Evolutionary conservation across 2,329 filamentous ascomycete genomes (phyloP).

Genomic region (Phialocephala subalpina): DNA sequence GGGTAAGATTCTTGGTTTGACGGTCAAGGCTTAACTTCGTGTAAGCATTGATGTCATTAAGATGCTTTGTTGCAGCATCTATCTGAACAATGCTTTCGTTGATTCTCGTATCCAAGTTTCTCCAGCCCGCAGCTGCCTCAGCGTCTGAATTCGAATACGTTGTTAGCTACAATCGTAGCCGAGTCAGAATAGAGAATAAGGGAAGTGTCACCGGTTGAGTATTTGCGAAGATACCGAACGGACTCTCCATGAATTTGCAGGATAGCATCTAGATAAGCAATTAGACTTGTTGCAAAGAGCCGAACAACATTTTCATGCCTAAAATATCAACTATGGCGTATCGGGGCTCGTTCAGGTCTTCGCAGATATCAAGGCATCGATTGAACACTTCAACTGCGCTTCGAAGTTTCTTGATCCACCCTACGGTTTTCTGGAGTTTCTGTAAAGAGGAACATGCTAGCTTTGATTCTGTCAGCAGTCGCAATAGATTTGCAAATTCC

Average conservation of each 20-base stretch:
- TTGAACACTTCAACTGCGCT: slow-evolving; percentile 29
- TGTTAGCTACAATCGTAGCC: background rate
- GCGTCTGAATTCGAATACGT: slow-evolving; percentile 21
- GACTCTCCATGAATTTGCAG: slow-evolving; percentile 6
- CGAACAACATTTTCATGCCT: slow-evolving; percentile 11
- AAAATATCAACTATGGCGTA: slow-evolving; percentile 23
- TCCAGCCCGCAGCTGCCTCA: slow-evolving; percentile 15
- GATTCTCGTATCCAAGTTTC: slow-evolving; percentile 18
- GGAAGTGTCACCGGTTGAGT: slow-evolving; percentile 4
- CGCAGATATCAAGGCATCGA: slow-evolving; percentile 27
- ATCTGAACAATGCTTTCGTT: slow-evolving; percentile 21
- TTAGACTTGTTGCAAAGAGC: background rate
- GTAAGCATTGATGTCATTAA: slow-evolving; percentile 32
- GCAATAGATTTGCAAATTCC: background rate
- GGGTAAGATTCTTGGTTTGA: slow-evolving; percentile 21
- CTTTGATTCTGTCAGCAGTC: slow-evolving; percentile 3
- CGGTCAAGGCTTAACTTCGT: slow-evolving; percentile 29
- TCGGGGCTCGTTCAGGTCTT: slow-evolving; percentile 30
- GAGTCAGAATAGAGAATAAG: background rate
- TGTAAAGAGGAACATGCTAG: slow-evolving; percentile 25
- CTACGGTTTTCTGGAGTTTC: slow-evolving; percentile 21
- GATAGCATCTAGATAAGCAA: background rate
- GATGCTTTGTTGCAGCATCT: slow-evolving; percentile 28
- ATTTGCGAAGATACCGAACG: slow-evolving; percentile 3
- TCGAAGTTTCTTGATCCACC: slow-evolving; percentile 24